Evolutionary conservation across 805 yeast genomes (phyloP), one percentile per base, ranked within the genome.

Genomic region (Wickerhamomyces bisporus): DNA sequence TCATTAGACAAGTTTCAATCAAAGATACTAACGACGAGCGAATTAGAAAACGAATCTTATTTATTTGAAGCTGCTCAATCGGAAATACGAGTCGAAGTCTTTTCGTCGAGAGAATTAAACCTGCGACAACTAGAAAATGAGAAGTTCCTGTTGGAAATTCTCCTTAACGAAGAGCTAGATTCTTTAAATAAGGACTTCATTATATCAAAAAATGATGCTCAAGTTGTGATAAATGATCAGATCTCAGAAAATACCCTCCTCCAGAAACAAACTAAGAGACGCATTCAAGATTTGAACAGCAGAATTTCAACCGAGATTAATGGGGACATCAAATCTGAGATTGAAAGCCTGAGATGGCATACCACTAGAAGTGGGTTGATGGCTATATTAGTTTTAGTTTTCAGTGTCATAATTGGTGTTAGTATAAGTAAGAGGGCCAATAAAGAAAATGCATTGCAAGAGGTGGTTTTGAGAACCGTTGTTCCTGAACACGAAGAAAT

Each of bases 321-420:
- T 43, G 79, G 93, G 25, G 93, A 86, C 7, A 74, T 88, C 56
- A 77, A 86, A 54, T 81, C 93, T 0, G 93, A 87, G 40, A 85
- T 87, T 40, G 98, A 91, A 61, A 77, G 81, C 41, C 69, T 91
- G 43, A 71, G 98, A 50, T 91, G 98, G 98, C 87, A 86, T 53
- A 77, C 91, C 32, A 88, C 96, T 2, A 70, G 96, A 40, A 75
- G 93, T 57, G 97, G 97, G 9, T 65, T 93, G 25, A 68, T 85
- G 31, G 86, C 93, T 2, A 80, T 88, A 25, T 60, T 84, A 17
- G 66, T 79, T 1, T 69, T 82, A 44, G 85, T 85, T 2, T 73
- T 77, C 39, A 68, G 77, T 17, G 68, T 80, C 5, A 70, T 85
- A 59, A 73, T 78, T 47, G 75, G 79, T 32, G 71, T 58, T 33